Base-by-base conservation (phyloP, 345 rosid species). In the Pistacia integerrima region DNA sequence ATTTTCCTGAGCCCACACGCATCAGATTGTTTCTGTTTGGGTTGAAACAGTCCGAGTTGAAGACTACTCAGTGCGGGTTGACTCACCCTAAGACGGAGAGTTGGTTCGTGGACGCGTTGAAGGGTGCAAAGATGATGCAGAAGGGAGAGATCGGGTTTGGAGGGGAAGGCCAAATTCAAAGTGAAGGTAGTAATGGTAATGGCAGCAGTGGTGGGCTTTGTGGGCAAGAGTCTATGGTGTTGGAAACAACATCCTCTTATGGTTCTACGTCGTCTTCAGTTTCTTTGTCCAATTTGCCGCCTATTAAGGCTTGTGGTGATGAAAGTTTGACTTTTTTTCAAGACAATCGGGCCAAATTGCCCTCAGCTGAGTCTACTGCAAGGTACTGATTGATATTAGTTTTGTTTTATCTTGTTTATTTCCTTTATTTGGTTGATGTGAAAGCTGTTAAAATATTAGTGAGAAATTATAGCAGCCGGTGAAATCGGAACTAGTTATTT, bases 21-120 rank as follows among this genome's bases (percentile, higher is more conserved):
- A 76, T 88, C 72, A 66, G 89, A 49, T 66, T 88, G 38, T 88
- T 79, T 79, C 74, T 88, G 57, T 79, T 88, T 59, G 73, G 64
- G 4, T n/a, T 25, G 52, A 36, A 56, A 44, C 11, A 54, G 51
- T 68, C 49, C 4, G 80, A 77, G 58, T 70, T 63, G 48, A 46
- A 63, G 64, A 44, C 46, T 30, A 52, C 71, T 72, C 73, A 55
- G 52, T 46, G 73, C 44, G 84, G 85, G 71, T 78, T 85, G 83
- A 82, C 75, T 72, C 93, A 92, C 30, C 97, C 97, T 3, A 94
- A 85, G 87, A 89, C 92, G 2, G 98, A 92, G 77, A 72, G 81
- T 55, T 94, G 95, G 97, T 92, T 94, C 71, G 86, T 83, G 36
- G 98, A 94, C 74, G 95, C 90, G 59, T 82, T 94, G 73, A 89